Evolutionary conservation across 2,329 filamentous ascomycete species (phyloP).

Genomic region (Tolypocladium paradoxum): DNA sequence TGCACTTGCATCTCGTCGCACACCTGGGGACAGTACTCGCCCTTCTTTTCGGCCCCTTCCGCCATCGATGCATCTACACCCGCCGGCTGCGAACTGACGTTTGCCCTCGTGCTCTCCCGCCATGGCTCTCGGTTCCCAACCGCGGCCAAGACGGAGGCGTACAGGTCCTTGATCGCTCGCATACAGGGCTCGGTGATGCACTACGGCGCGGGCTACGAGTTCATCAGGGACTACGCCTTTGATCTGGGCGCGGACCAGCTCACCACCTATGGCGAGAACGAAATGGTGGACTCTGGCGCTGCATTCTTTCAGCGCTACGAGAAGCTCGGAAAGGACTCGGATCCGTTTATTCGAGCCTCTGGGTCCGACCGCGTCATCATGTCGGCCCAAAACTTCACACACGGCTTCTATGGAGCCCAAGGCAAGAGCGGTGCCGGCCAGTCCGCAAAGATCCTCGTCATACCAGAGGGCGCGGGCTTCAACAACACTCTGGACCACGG

Average conservation of each 20-base stretch:
- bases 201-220: conserved; percentile 55
- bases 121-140: conserved; percentile 83
- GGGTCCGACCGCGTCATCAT: conserved; percentile 60
- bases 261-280: conserved; percentile 52
- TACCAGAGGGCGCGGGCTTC: conserved; percentile 52
- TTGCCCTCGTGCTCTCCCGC: conserved; percentile 71
- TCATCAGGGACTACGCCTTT: conserved; percentile 64
- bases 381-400: conserved; percentile 65
- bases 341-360: conserved; percentile 63
- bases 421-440: conserved; percentile 28
- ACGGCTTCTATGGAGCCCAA: conserved; percentile 53
- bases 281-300: conserved; percentile 64
- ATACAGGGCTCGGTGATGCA: conserved; percentile 48
- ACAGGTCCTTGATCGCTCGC: conserved; percentile 51
- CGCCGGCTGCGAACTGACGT: conserved; percentile 59
- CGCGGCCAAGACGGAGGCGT: conserved; percentile 49
- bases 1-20: conserved; percentile 53
- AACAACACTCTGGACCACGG: conserved; percentile 80
- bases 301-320: conserved; percentile 68
- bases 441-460: conserved; percentile 48
- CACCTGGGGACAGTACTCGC: conserved; percentile 80
- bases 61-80: conserved; percentile 51
- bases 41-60: conserved; percentile 68
- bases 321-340: conserved; percentile 41
- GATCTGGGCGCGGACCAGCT: conserved; percentile 58